Evolutionary conservation across 805 yeast genomes (phyloP), one percentile per base, ranked within the genome.

Genomic region (Monosporozyma yasuniensis): DNA sequence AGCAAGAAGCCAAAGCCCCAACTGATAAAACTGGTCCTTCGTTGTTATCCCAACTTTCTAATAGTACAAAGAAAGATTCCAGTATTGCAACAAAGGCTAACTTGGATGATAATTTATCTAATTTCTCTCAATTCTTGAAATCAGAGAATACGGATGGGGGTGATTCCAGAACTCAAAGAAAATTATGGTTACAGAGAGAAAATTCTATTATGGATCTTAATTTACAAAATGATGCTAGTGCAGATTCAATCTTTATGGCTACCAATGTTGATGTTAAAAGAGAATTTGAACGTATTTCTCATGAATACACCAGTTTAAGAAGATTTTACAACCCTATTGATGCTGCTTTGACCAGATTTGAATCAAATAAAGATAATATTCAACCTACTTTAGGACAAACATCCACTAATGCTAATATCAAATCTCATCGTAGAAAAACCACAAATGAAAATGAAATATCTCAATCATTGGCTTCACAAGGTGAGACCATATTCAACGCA

Each of bases 121-220:
- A 74, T 52, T 75, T 76, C 55, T 63, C 70, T 10, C 68, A 71
- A 39, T 73, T 71, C 60, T 58, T 76, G 49, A 68, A 67, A 53
- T 47, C 70, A 3, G 71, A 68, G 38, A 67, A 67, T 0, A 65
- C 67, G 0, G 56, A 57, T 43, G 70, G 69, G 47, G 63, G 70
- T 27, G 86, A 81, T 52, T 80, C 87, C 1, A 73, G 96, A 67
- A 86, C 95, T 0, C 96, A 87, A 61, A 93, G 85, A 61, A 77
- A 82, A 54, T 73, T 88, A 47, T 87, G 95, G 95, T 69, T 87
- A 32, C 95, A 85, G 63, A 72, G 91, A 55, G 91, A 85, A 56
- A 83, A 79, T 57, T 80, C 87, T 2, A 69, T 84, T 41, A 69
- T 83, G 68, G 90, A 83, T 61, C 65, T 81, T 7, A 61, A 57